Evolutionary conservation across 2,329 filamentous ascomycete species (phyloP).

Genomic region (Magnaporthiopsis rhizophila): DNA sequence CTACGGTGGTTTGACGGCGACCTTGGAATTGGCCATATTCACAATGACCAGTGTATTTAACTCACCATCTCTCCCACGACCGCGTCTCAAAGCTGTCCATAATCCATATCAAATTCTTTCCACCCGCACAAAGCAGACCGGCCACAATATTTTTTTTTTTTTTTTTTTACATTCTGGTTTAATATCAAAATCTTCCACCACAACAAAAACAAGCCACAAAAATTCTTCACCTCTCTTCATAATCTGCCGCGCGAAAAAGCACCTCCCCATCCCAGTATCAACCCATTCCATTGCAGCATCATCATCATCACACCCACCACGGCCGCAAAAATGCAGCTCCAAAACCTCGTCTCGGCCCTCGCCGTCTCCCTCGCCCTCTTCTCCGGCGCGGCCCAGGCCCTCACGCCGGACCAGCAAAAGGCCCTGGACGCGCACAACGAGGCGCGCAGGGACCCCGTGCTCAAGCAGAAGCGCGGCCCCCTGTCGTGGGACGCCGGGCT

Average conservation of each 20-base stretch:
- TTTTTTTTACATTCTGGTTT: too few species aligned
- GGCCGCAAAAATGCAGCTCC: neutral
- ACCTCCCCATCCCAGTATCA: too few species aligned
- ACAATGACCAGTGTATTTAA: neutral
- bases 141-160: neutral
- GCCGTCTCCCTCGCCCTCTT: neutral
- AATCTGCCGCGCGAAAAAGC: too few species aligned
- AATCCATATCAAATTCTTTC: too few species aligned
- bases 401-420: conserved; percentile 2
- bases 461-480: conserved; percentile 1
- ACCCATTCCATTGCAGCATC: neutral
- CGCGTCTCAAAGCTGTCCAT: neutral
- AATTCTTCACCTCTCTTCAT: neutral
- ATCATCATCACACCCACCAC: neutral
- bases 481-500: conserved; percentile 3
- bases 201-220: neutral
- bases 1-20: neutral
- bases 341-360: neutral
- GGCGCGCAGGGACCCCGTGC: neutral
- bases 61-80: neutral
- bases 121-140: neutral
- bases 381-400: neutral
- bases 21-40: neutral
- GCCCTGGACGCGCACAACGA: conserved; percentile 3
- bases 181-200: neutral